Conservation (phyloP, 1,139 yeast species). For the Groenewaldozyma auringiensis region DNA sequence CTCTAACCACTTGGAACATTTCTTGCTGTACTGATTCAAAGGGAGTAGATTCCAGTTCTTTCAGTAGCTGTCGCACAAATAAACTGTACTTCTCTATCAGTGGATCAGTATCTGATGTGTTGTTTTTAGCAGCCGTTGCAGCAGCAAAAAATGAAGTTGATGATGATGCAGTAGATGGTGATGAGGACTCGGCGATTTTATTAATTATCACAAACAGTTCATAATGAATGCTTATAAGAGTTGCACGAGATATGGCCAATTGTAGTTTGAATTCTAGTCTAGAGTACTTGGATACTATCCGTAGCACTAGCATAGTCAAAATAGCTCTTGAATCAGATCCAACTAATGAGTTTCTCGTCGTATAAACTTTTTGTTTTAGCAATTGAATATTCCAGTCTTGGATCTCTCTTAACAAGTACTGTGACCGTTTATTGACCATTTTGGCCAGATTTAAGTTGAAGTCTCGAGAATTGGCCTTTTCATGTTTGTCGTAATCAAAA, state of each 20-base stretch:
- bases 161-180: not conserved
- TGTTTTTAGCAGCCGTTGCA: not conserved
- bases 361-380: constrained; percentile 26
- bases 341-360: constrained; percentile 14
- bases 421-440: constrained; percentile 26
- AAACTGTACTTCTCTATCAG: constrained; percentile 26
- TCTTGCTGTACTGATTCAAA: constrained; percentile 30
- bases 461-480: constrained; percentile 19
- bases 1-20: constrained; percentile 31
- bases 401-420: constrained; percentile 24
- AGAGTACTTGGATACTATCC: constrained; percentile 25
- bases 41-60: constrained; percentile 29
- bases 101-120: constrained; percentile 11
- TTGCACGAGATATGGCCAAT: constrained; percentile 30
- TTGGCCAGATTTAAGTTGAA: constrained; percentile 30
- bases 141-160: not conserved
- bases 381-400: constrained; percentile 27
- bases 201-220: constrained; percentile 26
- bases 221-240: constrained; percentile 30
- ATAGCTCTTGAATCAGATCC: constrained; percentile 29
- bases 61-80: constrained; percentile 28
- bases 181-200: constrained; percentile 10
- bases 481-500: constrained; percentile 17
- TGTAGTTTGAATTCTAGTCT: constrained; percentile 29
- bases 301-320: constrained; percentile 28